These are phyloP conservation scores for Calvatia gigantea DNA, from an alignment of 768 basidiomycete genomes.

Conservation along the genomic window DNA sequence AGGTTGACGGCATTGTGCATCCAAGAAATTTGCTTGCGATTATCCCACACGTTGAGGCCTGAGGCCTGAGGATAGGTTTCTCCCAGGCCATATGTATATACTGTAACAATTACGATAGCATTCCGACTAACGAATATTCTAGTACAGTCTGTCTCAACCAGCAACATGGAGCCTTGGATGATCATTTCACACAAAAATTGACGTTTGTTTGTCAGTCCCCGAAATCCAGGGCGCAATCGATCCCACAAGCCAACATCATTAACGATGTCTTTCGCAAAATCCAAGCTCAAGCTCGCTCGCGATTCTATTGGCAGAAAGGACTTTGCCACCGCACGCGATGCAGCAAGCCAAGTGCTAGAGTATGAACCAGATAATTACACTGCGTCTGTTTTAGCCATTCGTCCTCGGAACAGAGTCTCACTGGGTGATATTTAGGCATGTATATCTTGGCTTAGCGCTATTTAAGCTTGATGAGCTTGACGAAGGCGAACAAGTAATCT, in stretches of 20 bases:
- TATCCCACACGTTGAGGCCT: too few relatives aligned
- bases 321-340: constrained; percentile 60
- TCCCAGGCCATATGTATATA: too few relatives aligned
- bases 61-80: too few relatives aligned
- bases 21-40: too few relatives aligned
- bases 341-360: constrained; percentile 62
- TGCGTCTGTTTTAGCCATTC: constrained; percentile 53
- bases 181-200: too few relatives aligned
- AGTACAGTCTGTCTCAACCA: too few relatives aligned
- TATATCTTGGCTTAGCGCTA: constrained; percentile 80
- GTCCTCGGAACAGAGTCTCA: neutral
- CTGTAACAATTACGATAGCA: too few relatives aligned
- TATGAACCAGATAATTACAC: constrained; percentile 84
- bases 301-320: constrained; percentile 77
- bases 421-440: constrained; percentile 48
- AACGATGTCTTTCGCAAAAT: constrained; percentile 53
- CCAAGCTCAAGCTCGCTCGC: constrained; percentile 75
- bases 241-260: neutral
- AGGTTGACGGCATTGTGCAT: too few relatives aligned
- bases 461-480: constrained; percentile 70
- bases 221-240: too few relatives aligned
- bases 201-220: too few relatives aligned
- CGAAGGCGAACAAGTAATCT: constrained; percentile 81
- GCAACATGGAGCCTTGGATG: too few relatives aligned
- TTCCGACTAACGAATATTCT: too few relatives aligned